Conservation (phyloP, 73 alveolate genomes). For the Tetrahymena thermophila region DNA sequence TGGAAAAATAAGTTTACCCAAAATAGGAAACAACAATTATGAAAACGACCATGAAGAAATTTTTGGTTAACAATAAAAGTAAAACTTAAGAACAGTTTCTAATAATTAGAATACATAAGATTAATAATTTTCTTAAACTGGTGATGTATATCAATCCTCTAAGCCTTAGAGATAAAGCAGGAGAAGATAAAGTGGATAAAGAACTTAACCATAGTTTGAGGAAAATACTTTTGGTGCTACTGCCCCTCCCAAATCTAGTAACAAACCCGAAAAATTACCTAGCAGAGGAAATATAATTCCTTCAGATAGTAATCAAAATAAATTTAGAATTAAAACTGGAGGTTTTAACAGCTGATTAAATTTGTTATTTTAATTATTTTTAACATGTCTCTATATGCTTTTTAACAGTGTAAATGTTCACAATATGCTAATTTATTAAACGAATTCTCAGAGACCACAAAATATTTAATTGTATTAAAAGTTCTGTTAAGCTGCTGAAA, state of each 20-base stretch:
- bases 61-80: background rate
- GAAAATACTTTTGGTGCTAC: background rate
- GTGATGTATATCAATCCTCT: background rate
- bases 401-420: background rate
- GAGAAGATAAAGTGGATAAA: conserved; percentile 1
- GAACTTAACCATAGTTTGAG: background rate
- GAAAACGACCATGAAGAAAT: background rate
- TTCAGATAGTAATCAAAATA: background rate
- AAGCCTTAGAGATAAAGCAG: background rate
- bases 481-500: too few species aligned
- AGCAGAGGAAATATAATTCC: background rate
- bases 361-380: background rate
- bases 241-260: background rate
- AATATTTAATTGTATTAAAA: too few species aligned
- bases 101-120: background rate
- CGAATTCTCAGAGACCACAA: too few species aligned
- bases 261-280: background rate
- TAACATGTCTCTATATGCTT: background rate
- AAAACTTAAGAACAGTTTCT: background rate
- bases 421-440: too few species aligned
- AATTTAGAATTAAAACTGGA: background rate
- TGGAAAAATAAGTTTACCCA: background rate
- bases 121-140: background rate
- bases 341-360: background rate
- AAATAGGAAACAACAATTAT: background rate